Percentiles rank a stretch among this genome's conserved stretches.
These are phyloP conservation scores for Colletotrichum somersetense DNA, from an alignment of 2,329 filamentous ascomycete genomes.

Conservation along the genomic window DNA sequence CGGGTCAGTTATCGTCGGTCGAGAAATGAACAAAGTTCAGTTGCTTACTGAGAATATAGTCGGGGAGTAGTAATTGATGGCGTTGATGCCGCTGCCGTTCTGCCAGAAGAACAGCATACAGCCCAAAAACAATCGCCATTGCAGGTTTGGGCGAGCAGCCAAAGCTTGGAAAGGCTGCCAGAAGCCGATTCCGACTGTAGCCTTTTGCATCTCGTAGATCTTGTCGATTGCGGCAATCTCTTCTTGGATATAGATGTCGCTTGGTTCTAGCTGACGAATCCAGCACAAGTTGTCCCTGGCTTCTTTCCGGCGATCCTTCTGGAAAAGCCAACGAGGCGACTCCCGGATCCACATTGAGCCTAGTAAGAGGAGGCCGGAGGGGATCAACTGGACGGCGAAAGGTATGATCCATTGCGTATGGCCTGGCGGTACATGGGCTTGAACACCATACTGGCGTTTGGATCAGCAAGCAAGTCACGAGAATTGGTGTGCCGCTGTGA, in stretches of 20 bases:
- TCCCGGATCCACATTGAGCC: constrained; percentile 64
- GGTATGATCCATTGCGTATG: constrained; percentile 61
- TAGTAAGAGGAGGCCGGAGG: constrained; percentile 64
- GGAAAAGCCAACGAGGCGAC: constrained; percentile 71
- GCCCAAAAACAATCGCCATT: constrained; percentile 72
- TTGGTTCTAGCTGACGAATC: constrained; percentile 63
- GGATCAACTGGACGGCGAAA: constrained; percentile 66
- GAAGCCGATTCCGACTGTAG: constrained; percentile 68
- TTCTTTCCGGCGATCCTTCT: constrained; percentile 63
- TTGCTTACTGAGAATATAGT: constrained; percentile 67
- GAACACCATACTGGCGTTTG: constrained; percentile 43
- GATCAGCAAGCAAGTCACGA: constrained; percentile 48
- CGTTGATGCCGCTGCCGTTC: constrained; percentile 75
- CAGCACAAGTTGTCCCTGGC: constrained; percentile 65
- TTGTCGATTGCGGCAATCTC: constrained; percentile 70
- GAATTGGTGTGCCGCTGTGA: constrained; percentile 41
- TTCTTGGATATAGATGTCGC: constrained; percentile 71
- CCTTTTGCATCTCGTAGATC: constrained; percentile 61
- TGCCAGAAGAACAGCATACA: constrained; percentile 76
- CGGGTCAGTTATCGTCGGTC: not conserved
- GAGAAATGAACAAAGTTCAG: no score
- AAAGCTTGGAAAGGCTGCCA: constrained; percentile 70
- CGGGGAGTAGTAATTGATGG: constrained; percentile 73
- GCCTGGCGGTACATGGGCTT: constrained; percentile 34
- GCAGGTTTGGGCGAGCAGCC: constrained; percentile 60